Conservation (phyloP, 176 grass and related monocot genomes). For the Saccharum officinarum region DNA sequence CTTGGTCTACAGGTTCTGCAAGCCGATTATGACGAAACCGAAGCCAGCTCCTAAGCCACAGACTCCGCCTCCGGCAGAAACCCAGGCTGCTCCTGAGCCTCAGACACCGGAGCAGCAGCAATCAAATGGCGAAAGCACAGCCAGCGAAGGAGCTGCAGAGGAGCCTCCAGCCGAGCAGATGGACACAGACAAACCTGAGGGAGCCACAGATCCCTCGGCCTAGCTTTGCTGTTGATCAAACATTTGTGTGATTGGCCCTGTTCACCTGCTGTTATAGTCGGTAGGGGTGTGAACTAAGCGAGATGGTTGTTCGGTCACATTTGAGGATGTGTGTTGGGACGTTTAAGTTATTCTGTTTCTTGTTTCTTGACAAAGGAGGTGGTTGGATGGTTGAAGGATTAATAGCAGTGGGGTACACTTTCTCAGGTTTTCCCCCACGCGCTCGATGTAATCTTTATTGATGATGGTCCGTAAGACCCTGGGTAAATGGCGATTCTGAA, state of each 20-base stretch:
- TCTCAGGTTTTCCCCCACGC: slow-evolving; percentile 4
- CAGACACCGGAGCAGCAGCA: slow-evolving; percentile 45
- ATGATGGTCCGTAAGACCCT: not conserved
- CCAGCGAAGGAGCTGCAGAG: slow-evolving; percentile 26
- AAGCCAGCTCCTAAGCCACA: slow-evolving; percentile 65
- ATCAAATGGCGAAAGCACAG: slow-evolving; percentile 13
- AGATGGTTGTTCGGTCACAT: not conserved
- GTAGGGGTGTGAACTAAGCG: not conserved
- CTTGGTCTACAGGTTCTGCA: slow-evolving; percentile 68
- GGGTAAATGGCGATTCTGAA: not conserved
- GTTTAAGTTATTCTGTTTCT: slow-evolving; percentile 17
- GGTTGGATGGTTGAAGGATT: slow-evolving; percentile 2
- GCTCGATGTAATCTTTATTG: slow-evolving; percentile 7
- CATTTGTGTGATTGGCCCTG: not conserved
- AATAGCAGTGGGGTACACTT: slow-evolving; percentile 13
- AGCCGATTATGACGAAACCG: slow-evolving; percentile 86
- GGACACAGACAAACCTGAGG: slow-evolving; percentile 59
- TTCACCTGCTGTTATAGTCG: slow-evolving; percentile 11
- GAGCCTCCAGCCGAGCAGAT: slow-evolving; percentile 52
- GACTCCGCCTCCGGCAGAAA: slow-evolving; percentile 48
- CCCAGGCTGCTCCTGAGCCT: slow-evolving; percentile 32
- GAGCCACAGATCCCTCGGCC: slow-evolving; percentile 9
- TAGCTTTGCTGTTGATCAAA: slow-evolving; percentile 26
- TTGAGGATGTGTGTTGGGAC: slow-evolving; percentile 31
- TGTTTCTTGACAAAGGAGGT: not conserved